phyloP scores from a whole-genome alignment of 495 filamentous ascomycete genomes.

The Penicillium manginii region DNA sequence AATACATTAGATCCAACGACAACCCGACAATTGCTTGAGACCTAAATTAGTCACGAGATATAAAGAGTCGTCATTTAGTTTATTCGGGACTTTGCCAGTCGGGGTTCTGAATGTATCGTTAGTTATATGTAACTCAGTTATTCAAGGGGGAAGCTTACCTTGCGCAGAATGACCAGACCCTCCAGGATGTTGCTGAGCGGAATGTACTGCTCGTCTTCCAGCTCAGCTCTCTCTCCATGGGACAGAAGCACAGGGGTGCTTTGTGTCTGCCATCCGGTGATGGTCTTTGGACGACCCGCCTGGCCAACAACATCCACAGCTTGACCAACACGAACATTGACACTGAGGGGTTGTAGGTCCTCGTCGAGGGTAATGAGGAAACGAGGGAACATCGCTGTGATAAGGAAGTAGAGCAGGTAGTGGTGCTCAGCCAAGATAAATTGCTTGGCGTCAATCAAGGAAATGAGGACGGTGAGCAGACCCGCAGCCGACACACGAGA shows the following conservation, averaged over 20 bases:
- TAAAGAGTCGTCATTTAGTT: conserved; percentile 24
- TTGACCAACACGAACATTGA: conserved; percentile 96
- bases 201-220: conserved; percentile 97
- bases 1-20: conserved; percentile 46
- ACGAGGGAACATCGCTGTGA: conserved; percentile 94
- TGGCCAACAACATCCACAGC: conserved; percentile 98
- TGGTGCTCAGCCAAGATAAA: conserved; percentile 90
- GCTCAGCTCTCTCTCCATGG: conserved; percentile 91
- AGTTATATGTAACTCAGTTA: conserved; percentile 19
- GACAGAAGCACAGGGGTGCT: conserved; percentile 93
- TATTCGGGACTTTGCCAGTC: conserved; percentile 54
- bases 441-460: conserved; percentile 92
- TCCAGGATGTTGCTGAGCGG: conserved; percentile 88
- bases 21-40: conserved; percentile 26
- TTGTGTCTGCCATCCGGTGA: conserved; percentile 99
- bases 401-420: conserved; percentile 96
- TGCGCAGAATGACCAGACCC: conserved; percentile 93
- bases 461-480: conserved; percentile 84
- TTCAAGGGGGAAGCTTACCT: conserved; percentile 60
- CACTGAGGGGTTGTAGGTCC: conserved; percentile 87
- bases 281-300: conserved; percentile 95
- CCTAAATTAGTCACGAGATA: conserved; percentile 22
- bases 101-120: conserved; percentile 50
- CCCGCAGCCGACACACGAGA: conserved; percentile 90
- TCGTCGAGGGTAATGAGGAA: conserved; percentile 97